Conservation (phyloP, 2,329 filamentous ascomycete species). For the Plectosphaerella cucumerina region DNA sequence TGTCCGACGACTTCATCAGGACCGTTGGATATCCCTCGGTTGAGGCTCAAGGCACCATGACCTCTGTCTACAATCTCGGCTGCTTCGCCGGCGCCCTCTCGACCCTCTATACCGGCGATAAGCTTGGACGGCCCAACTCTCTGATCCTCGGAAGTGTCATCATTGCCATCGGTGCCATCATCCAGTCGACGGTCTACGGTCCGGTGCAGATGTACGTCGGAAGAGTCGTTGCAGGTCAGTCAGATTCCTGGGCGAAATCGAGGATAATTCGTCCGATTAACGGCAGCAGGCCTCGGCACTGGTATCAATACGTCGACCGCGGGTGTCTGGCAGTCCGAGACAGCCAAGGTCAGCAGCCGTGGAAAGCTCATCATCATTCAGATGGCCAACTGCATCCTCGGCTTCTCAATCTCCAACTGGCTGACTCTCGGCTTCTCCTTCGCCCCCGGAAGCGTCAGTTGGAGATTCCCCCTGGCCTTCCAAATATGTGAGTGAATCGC, state of each 20-base stretch:
- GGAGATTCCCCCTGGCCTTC: constrained; percentile 18
- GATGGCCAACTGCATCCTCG: constrained; percentile 51
- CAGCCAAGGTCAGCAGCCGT: constrained; percentile 50
- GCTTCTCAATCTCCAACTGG: constrained; percentile 57
- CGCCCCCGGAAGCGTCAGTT: constrained; percentile 42
- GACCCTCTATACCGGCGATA: constrained; percentile 21
- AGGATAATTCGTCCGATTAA: not conserved
- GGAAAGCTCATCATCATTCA: constrained; percentile 60
- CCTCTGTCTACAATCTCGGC: constrained; percentile 45
- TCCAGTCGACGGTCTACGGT: constrained; percentile 38
- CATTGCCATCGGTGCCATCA: constrained; percentile 37
- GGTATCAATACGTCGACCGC: constrained; percentile 39
- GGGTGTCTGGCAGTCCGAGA: constrained; percentile 59
- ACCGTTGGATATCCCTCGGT: constrained; percentile 12
- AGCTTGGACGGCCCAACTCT: constrained; percentile 36
- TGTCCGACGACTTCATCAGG: constrained; percentile 19
- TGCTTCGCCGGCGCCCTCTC: constrained; percentile 48
- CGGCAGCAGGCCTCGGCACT: constrained; percentile 12
- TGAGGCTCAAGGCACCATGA: constrained; percentile 5
- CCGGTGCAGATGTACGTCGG: constrained; percentile 53
- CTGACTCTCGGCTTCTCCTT: constrained; percentile 55
- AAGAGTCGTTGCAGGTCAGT: constrained; percentile 35
- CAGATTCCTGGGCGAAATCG: not conserved
- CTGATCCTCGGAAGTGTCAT: constrained; percentile 36
- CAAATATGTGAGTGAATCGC: constrained; percentile 22